Evolutionary conservation across 177 flowering plant species (phyloP).

Genomic region (Vitis hybrid): DNA sequence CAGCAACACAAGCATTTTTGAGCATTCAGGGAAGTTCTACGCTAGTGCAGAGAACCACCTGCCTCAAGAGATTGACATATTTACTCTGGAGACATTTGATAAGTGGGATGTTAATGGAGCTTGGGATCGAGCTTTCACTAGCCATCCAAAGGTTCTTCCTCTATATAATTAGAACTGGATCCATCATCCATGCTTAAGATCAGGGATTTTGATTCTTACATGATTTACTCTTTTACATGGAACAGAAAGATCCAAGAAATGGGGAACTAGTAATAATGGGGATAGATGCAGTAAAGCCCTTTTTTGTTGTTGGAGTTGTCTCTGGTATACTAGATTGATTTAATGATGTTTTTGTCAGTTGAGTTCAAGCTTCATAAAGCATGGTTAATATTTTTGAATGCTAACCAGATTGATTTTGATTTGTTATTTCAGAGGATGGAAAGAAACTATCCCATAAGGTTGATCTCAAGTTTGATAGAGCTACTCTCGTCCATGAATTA

Average conservation of each 20-base stretch:
- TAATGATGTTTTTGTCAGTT: not conserved
- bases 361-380: too few species aligned
- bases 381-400: too few species aligned
- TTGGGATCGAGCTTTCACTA: conserved; percentile 59
- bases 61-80: conserved; percentile 49
- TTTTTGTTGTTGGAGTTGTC: conserved; percentile 42
- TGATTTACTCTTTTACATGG: not conserved
- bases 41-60: conserved; percentile 45
- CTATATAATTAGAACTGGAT: too few species aligned
- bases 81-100: conserved; percentile 28
- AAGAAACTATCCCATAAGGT: conserved; percentile 43
- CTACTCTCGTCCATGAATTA: conserved; percentile 47
- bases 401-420: too few species aligned
- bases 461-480: conserved; percentile 39
- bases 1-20: conserved; percentile 52
- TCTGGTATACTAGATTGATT: conserved; percentile 32
- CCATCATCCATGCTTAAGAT: too few species aligned
- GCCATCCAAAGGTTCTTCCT: conserved; percentile 24
- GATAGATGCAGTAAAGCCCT: conserved; percentile 43
- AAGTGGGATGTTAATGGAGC: conserved; percentile 46
- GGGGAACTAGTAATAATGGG: conserved; percentile 63
- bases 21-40: conserved; percentile 49
- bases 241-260: conserved; percentile 48
- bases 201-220: not conserved
- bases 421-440: conserved; percentile 43